Evolutionary conservation across 2,329 filamentous ascomycete genomes (phyloP), one percentile per base, ranked within the genome.

Genomic region (Penicillium sp.): DNA sequence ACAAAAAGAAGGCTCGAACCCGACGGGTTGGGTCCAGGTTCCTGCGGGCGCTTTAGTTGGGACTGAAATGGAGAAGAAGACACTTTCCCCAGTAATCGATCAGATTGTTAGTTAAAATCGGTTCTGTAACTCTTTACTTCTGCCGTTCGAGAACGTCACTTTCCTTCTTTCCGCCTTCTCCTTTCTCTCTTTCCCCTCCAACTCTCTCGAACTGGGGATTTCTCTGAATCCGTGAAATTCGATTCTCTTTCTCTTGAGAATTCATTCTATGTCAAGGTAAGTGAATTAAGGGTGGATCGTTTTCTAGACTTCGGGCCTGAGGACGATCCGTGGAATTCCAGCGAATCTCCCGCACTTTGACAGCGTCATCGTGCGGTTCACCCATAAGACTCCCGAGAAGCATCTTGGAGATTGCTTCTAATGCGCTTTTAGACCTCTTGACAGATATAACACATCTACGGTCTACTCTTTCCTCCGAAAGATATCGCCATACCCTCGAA

Each of bases 331-430:
- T 66, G 64, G 64, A 60, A 64, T 49, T 52, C 49, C 56, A 62
- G 62, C 50, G 49, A 61, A 64, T 66, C 64, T 66, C 63, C 64
- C 64, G 64, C 62, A 58, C 46, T 63, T 63, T 63, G 62, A 65
- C 61, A 61, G 62, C 64, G 61, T 53, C 50, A 52, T 51, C 51
- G 52, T 52, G 46, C 61, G 61, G 62, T 62, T 65, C 60, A 54
- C 52, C 58, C 60, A 57, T 49, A 45, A 47, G 34, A 46, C 22
- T 25, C 22, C 22, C 2, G 8, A 25, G 8, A 25, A 25, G 3
- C 14, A 12, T 22, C 25, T 14, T 11, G 22, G 36, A 41, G 11
- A 7, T 14, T 5, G 25, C 19, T 27, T 10, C 40, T 49, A 49
- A 46, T 16, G n/a, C 12, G 12, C 38, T 28, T n/a, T 16, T 7